Evolutionary conservation across 108 stramenopile genomes (phyloP).

Genomic region (Skeletonema grethae): DNA sequence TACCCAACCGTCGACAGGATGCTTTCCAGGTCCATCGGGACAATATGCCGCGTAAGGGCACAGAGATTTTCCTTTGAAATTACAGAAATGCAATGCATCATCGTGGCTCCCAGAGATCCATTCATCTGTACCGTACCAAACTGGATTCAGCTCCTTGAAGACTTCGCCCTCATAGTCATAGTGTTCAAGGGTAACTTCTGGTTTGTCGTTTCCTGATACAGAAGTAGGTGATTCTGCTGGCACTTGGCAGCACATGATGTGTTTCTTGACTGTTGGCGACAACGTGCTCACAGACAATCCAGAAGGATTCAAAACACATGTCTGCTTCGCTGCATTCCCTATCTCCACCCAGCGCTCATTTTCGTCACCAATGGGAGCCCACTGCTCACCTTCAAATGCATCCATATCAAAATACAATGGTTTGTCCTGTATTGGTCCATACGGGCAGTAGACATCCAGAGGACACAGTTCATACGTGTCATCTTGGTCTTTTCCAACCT

Average conservation of each 20-base stretch:
- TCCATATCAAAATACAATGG: conserved; percentile 27
- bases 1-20: not conserved
- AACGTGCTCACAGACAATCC: not conserved
- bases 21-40: not conserved
- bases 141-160: not conserved
- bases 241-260: not conserved
- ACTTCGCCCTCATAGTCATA: not conserved
- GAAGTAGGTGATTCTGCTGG: not conserved
- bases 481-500: not conserved
- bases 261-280: not conserved
- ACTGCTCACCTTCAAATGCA: conserved; percentile 32
- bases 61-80: not conserved
- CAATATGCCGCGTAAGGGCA: not conserved
- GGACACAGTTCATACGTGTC: conserved; percentile 25
- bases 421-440: conserved; percentile 14
- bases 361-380: conserved; percentile 17
- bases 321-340: conserved; percentile 13
- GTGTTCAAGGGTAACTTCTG: not conserved
- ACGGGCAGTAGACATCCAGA: conserved; percentile 23
- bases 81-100: not conserved
- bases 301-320: not conserved
- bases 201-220: not conserved
- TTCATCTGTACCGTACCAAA: not conserved
- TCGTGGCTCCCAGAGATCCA: not conserved
- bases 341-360: conserved; percentile 23